These are phyloP conservation scores for Cryptococcus sp. DNA, from an alignment of 1,284 basidiomycete genomes.

Conservation along the genomic window DNA sequence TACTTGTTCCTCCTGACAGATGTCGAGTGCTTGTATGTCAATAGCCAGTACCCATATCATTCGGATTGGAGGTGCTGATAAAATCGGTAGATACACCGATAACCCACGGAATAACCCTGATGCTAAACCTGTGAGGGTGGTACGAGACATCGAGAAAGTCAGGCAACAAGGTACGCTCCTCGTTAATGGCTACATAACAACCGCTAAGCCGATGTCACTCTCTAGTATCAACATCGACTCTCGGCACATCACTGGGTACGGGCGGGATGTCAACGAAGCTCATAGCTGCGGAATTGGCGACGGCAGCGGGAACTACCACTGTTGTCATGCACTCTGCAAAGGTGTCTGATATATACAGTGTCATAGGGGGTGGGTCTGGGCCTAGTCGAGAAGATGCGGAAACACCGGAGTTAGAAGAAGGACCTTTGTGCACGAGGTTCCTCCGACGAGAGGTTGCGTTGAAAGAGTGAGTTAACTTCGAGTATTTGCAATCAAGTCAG, in stretches of 20 bases:
- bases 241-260: slow-evolving; percentile 91
- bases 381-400: slow-evolving; percentile 37
- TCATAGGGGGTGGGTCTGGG: slow-evolving; percentile 63
- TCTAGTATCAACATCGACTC: slow-evolving; percentile 82
- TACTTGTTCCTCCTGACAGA: slow-evolving; percentile 96
- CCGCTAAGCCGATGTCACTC: slow-evolving; percentile 4
- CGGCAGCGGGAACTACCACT: slow-evolving; percentile 92
- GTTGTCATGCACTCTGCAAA: slow-evolving; percentile 82
- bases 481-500: background rate
- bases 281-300: slow-evolving; percentile 96
- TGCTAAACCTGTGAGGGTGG: slow-evolving; percentile 77
- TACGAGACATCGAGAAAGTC: slow-evolving; percentile 78
- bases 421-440: slow-evolving; percentile 80
- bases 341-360: slow-evolving; percentile 74
- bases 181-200: background rate
- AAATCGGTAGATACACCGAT: slow-evolving; percentile 67
- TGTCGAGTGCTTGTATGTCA: slow-evolving; percentile 75
- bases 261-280: slow-evolving; percentile 99
- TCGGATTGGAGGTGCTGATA: background rate
- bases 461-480: slow-evolving; percentile 60
- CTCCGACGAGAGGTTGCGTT: slow-evolving; percentile 71
- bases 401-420: slow-evolving; percentile 30
- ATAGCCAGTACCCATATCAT: slow-evolving; percentile 69
- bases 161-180: slow-evolving; percentile 67
- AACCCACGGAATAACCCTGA: slow-evolving; percentile 88